Percentiles rank a stretch among this genome's conserved stretches.
Conservation (phyloP, 352 stramenopile genomes). For the Aphanomyces astaci region DNA sequence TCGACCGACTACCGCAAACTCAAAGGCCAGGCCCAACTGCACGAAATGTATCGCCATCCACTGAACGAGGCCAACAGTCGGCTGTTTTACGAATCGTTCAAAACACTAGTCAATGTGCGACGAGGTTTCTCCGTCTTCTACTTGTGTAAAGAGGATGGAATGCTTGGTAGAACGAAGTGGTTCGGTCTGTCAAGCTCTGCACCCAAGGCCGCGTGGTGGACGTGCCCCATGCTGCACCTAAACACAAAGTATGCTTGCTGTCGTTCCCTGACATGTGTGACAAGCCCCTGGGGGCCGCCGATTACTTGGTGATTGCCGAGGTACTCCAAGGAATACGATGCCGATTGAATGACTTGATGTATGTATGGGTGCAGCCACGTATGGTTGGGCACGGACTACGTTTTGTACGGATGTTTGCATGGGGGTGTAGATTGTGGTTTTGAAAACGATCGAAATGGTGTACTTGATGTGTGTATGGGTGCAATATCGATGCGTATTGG, state of each 20-base stretch:
- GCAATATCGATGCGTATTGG: too few species aligned
- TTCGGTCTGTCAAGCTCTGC: constrained; percentile 28
- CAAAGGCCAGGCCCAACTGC: constrained; percentile 43
- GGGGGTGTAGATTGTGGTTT: too few species aligned
- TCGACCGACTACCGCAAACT: constrained; percentile 76
- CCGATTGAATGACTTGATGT: too few species aligned
- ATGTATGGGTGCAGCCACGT: too few species aligned
- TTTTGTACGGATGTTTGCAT: too few species aligned
- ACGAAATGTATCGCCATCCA: constrained; percentile 66
- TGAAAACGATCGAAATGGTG: too few species aligned
- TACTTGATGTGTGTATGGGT: too few species aligned
- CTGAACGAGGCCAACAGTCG: constrained; percentile 40
- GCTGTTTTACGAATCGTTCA: constrained; percentile 64
- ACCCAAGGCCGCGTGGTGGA: constrained; percentile 62
- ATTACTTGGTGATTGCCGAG: constrained; percentile 92
- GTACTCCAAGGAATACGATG: too few species aligned
- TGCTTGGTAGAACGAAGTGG: constrained; percentile 9
- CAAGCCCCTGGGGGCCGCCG: constrained; percentile 84
- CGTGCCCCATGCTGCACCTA: constrained; percentile 46
- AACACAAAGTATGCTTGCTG: constrained; percentile 74
- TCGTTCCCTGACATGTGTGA: constrained; percentile 95
- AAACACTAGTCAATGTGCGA: constrained; percentile 39
- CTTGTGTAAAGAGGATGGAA: background rate
- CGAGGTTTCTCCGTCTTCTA: background rate
- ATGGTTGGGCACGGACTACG: too few species aligned